phyloP scores from a whole-genome alignment of 73 alveolate species.

The Tetrahymena borealis region DNA sequence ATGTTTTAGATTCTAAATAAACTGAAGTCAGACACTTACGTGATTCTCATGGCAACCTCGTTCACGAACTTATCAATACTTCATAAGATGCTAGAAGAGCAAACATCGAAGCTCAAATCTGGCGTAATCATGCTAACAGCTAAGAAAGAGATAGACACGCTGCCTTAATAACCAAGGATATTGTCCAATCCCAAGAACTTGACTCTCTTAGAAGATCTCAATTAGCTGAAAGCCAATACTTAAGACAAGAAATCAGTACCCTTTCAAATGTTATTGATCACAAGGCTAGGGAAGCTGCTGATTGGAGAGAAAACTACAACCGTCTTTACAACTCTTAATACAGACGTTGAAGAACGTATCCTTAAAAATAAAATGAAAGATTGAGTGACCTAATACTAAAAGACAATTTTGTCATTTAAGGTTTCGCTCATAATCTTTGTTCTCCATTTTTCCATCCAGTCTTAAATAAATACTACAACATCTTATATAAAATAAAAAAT shows the following conservation, averaged over 20 bases:
- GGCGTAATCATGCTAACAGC: background rate
- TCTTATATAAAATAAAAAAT: background rate
- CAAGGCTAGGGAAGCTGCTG: background rate
- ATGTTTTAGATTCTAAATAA: background rate
- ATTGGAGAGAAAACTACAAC: conserved; percentile 1
- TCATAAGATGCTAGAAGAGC: background rate
- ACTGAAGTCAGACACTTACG: background rate
- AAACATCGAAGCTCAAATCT: background rate
- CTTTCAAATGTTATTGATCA: background rate
- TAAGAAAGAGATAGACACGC: background rate
- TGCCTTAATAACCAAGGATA: background rate
- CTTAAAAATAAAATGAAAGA: background rate
- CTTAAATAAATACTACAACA: background rate
- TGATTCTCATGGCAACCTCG: background rate
- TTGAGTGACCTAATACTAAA: background rate
- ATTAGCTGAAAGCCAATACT: background rate
- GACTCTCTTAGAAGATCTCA: background rate
- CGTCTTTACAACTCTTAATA: background rate
- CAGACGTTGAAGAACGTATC: background rate
- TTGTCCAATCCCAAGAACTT: background rate
- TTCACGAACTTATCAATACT: background rate
- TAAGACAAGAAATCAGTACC: background rate
- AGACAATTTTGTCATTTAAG: background rate
- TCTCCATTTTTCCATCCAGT: background rate
- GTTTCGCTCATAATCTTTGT: too few species aligned